Base-by-base conservation (phyloP, 1,284 basidiomycete species). In the Hemileia vastatrix region DNA sequence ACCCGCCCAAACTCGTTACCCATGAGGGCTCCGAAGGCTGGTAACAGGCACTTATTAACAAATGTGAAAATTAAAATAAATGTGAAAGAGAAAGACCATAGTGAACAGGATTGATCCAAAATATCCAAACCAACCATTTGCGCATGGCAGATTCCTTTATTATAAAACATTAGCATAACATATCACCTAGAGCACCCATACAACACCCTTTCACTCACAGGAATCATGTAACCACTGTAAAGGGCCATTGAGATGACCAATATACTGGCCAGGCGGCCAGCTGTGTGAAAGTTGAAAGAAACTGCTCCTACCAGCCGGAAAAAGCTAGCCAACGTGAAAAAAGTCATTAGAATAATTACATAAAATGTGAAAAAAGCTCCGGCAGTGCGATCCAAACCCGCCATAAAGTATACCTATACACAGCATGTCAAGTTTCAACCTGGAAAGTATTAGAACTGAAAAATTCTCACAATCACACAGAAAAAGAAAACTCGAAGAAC, bases 111-210 rank as follows among this genome's bases (percentile, higher is more conserved):
- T 68, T 66, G 66, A 88, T 76, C 66, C 60, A 55, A 69, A 65
- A 74, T 49, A 90, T 83, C 88, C 89, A 91, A 79, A 87, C 89
- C 15, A 92, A 75, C 89, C 89, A 93, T 56, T 87, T 79, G 74
- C 89, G 86, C 88, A 93, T 90, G 63, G 82, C 79, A 66, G 81
- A 80, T 6, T 84, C n/a, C n/a, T n/a, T n/a, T n/a, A n/a, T n/a
- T n/a, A n/a, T n/a, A n/a, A n/a, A n/a, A n/a, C n/a, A n/a, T n/a
- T n/a, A n/a, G n/a, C n/a, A n/a, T n/a, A n/a, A n/a, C n/a, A n/a
- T n/a, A n/a, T n/a, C n/a, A n/a, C n/a, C n/a, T n/a, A n/a, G n/a
- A n/a, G n/a, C n/a, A n/a, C n/a, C n/a, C n/a, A n/a, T n/a, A n/a
- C n/a, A n/a, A n/a, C n/a, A n/a, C n/a, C n/a, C n/a, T 54, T n/a